Conservation (phyloP, 352 stramenopile genomes). For the Phytophthora cactorum region DNA sequence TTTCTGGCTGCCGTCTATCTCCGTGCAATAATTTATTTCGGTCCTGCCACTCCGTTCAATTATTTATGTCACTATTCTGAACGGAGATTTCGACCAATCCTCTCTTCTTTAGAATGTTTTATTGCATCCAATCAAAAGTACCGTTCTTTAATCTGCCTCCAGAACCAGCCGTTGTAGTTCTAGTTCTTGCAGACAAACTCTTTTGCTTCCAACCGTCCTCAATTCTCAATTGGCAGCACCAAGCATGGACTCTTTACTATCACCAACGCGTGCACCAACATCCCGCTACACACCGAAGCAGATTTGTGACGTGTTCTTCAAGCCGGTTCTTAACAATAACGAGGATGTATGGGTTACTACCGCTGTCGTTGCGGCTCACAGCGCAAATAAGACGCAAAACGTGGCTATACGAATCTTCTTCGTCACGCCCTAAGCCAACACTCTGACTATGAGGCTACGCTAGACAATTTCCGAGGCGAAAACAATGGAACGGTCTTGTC, state of each 20-base stretch:
- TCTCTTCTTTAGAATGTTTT: too few relatives aligned
- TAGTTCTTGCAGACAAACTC: too few relatives aligned
- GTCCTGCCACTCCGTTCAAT: too few relatives aligned
- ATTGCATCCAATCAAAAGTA: background rate
- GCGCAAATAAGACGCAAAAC: background rate
- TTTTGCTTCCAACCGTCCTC: too few relatives aligned
- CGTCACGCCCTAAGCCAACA: background rate
- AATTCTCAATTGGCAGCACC: background rate
- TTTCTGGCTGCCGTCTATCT: too few relatives aligned
- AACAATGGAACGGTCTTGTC: background rate
- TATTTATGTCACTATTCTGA: too few relatives aligned
- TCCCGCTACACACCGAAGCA: background rate
- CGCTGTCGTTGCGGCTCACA: background rate
- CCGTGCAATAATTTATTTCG: too few relatives aligned
- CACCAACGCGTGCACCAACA: background rate
- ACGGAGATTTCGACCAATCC: too few relatives aligned
- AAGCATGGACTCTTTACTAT: background rate
- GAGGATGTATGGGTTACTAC: background rate
- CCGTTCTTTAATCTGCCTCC: too few relatives aligned
- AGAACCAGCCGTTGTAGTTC: too few relatives aligned
- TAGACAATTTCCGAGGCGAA: background rate
- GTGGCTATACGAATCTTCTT: background rate
- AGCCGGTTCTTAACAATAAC: background rate
- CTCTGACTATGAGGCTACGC: background rate
- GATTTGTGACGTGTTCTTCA: background rate